Evolutionary conservation across 371 early-diverging fungal genomes (phyloP), one percentile per base, ranked within the genome.

Genomic region (Mortierella sp.): DNA sequence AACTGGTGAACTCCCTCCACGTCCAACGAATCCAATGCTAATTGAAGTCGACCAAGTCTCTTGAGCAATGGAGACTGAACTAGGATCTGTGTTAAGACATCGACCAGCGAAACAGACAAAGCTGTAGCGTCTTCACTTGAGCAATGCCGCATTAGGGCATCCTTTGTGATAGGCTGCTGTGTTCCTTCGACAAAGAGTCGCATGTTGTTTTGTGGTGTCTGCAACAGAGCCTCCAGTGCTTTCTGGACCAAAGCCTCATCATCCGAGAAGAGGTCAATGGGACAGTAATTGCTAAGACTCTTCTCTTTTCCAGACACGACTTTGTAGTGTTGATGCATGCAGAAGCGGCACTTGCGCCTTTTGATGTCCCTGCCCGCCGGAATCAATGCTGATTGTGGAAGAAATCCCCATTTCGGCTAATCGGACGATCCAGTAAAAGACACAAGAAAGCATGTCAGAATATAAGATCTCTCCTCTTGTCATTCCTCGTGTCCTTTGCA

Each of bases 351-450:
- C 44, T 65, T 69, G 19, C 70, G 69, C 13, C 43, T 45, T 55
- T 76, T 76, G 55, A 76, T 69, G 7, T 21, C 46, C 16, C 57
- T 49, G 0, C 53, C 58, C 17, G 61, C 48, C 25, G 53, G 58
- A 13, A 76, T 57, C 45, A 76, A 76, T 6, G 45, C 51, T 2
- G 74, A 63, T 22, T 51, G 24, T 13, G 69, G 37, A 17, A 76
- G 54, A 28, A 69, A 76, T 13, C 77, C 69, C 77, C 77, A 76
- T 19, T 76, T 76, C 40, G 77, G 77, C 77, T 76, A 27, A 41
- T 49, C 28, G 29, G 28, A 5, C 10, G 16, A 43, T 16, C 3
- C 16, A 9, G n/a, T 17, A 16, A n/a, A 19, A 43, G 16, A 5
- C 3, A 43, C 16, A 43, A 9, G 9, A 43, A 16, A 9, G 44